Evolutionary conservation across 768 basidiomycete genomes (phyloP).

Genomic region (Boletus eberwhitei): DNA sequence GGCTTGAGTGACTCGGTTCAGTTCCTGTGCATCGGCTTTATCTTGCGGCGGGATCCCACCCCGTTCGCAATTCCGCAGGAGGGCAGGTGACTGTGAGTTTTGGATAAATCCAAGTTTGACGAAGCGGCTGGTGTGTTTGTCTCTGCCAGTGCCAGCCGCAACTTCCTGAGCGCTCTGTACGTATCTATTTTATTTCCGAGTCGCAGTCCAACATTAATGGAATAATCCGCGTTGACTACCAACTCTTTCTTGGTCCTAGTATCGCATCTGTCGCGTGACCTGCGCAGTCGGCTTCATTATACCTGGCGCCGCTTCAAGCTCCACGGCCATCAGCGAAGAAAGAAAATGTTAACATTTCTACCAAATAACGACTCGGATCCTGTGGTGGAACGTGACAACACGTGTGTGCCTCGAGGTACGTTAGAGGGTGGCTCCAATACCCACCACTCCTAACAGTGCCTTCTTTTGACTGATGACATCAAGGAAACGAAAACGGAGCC

Average conservation of each 20-base stretch:
- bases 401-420: slow-evolving; percentile 22
- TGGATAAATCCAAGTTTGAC: background rate
- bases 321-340: slow-evolving; percentile 13
- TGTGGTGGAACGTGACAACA: background rate
- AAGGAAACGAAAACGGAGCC: background rate
- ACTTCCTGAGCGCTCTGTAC: too few species aligned
- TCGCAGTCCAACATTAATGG: too few species aligned
- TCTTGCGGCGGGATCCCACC: slow-evolving; percentile 1
- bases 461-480: slow-evolving; percentile 2
- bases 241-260: too few species aligned
- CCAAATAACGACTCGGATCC: background rate
- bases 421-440: background rate
- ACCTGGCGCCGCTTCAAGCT: background rate
- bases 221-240: background rate
- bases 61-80: background rate
- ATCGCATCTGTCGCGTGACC: too few species aligned
- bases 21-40: too few species aligned
- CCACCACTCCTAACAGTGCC: slow-evolving; percentile 11
- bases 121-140: slow-evolving; percentile 11
- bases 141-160: slow-evolving; percentile 11
- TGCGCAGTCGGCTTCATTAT: too few species aligned
- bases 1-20: too few species aligned
- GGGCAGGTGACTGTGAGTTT: background rate
- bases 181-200: background rate
- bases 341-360: background rate